These are phyloP conservation scores for Pisolithus orientalis DNA, from an alignment of 768 basidiomycete genomes.

Conservation along the genomic window DNA sequence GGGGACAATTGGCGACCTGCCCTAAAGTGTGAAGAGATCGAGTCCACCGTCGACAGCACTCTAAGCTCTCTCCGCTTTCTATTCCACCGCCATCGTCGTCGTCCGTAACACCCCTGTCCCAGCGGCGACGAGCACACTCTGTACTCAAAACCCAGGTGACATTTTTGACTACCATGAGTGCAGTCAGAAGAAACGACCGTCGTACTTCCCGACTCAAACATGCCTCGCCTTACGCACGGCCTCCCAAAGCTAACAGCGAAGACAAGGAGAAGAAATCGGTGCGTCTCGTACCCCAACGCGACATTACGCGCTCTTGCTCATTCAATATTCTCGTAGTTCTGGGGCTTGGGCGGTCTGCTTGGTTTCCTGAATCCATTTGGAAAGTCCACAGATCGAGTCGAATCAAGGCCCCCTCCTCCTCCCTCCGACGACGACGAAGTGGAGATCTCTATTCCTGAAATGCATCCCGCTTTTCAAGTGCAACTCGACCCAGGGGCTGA, in stretches of 20 bases:
- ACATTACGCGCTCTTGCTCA: conserved; percentile 6
- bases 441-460: background rate
- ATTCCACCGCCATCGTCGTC: conserved; percentile 9
- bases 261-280: conserved; percentile 43
- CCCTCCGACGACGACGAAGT: conserved; percentile 5
- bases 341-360: conserved; percentile 48
- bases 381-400: conserved; percentile 15
- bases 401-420: conserved; percentile 20
- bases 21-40: conserved; percentile 23
- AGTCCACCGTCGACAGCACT: conserved; percentile 12
- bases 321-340: conserved; percentile 26
- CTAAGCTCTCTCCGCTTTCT: conserved; percentile 3
- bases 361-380: conserved; percentile 46
- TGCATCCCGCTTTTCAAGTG: conserved; percentile 7
- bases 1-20: conserved; percentile 19
- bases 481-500: conserved; percentile 10
- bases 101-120: background rate
- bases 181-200: conserved; percentile 42
- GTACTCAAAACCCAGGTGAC: background rate
- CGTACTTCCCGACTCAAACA: conserved; percentile 30
- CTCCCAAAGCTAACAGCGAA: conserved; percentile 17
- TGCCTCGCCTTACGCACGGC: conserved; percentile 55
- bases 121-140: conserved; percentile 8
- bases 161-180: conserved; percentile 42
- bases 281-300: conserved; percentile 8